Conservation (phyloP, 2,329 filamentous ascomycete species). For the Hypoxylon sp. region DNA sequence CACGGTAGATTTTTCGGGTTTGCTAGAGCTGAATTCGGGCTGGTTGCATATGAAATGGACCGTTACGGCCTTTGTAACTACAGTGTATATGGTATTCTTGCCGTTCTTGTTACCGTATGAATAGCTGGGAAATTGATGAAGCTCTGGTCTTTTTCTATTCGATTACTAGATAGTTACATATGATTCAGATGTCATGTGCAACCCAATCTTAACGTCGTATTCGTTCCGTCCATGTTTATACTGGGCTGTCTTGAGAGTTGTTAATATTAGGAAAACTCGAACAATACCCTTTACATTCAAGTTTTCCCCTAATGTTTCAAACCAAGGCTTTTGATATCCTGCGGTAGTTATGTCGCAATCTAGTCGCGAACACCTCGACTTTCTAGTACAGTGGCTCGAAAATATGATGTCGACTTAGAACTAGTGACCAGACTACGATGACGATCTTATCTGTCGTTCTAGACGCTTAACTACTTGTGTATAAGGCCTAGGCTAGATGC, state of each 20-base stretch:
- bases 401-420: constrained; percentile 18
- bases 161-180: neutral
- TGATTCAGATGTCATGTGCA: neutral
- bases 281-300: too few species aligned
- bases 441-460: constrained; percentile 28
- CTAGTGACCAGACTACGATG: constrained; percentile 27
- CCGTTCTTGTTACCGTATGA: constrained; percentile 35
- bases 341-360: neutral
- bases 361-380: constrained; percentile 1
- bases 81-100: constrained; percentile 35
- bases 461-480: constrained; percentile 8
- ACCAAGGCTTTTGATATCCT: neutral
- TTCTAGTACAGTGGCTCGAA: constrained; percentile 3
- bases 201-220: neutral
- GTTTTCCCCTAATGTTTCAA: too few species aligned
- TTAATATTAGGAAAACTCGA: neutral
- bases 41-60: constrained; percentile 38
- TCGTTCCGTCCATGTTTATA: neutral
- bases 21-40: constrained; percentile 32
- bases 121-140: constrained; percentile 37
- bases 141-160: constrained; percentile 23
- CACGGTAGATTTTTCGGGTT: constrained; percentile 24
- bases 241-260: neutral
- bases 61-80: constrained; percentile 33
- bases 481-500: constrained; percentile 4